Conservation (phyloP, 192 early-diverging fungal genomes). For the Paraglomus brasilianum region DNA sequence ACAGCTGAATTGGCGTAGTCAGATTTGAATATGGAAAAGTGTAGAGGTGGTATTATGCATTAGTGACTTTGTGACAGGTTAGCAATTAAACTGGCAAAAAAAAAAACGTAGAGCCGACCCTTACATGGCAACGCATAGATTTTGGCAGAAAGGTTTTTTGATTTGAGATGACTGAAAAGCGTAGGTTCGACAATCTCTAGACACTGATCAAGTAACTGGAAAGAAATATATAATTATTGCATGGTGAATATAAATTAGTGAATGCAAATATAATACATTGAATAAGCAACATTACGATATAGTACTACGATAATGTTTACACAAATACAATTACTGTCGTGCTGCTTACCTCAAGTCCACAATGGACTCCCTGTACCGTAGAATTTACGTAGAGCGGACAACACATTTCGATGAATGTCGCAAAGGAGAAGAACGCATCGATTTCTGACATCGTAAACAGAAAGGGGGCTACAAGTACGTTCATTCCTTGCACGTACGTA, state of each 20-base stretch:
- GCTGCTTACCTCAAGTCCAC: conserved; percentile 71
- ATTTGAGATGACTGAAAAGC: conserved; percentile 68
- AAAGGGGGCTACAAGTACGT: conserved; percentile 89
- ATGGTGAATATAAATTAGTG: neutral
- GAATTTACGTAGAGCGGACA: conserved; percentile 95
- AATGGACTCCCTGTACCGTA: conserved; percentile 85
- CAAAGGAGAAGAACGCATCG: conserved; percentile 86
- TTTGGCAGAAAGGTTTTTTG: conserved; percentile 70
- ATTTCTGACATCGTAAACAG: conserved; percentile 89
- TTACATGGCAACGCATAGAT: conserved; percentile 90
- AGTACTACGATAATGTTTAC: neutral
- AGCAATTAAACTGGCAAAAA: conserved; percentile 15
- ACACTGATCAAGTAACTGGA: conserved; percentile 79
- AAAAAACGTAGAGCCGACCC: conserved; percentile 20
- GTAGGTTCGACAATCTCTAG: conserved; percentile 69
- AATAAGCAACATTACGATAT: neutral
- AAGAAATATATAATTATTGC: conserved; percentile 15
- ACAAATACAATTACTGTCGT: neutral
- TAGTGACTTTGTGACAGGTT: neutral
- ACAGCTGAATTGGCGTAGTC: conserved; percentile 55
- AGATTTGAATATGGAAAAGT: neutral
- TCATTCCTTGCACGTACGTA: conserved; percentile 95
- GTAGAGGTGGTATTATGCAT: neutral
- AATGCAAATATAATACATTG: neutral
- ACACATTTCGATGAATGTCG: conserved; percentile 80